Base-by-base conservation (phyloP, 2,329 filamentous ascomycete genomes). In the Colletotrichum theobromicola region DNA sequence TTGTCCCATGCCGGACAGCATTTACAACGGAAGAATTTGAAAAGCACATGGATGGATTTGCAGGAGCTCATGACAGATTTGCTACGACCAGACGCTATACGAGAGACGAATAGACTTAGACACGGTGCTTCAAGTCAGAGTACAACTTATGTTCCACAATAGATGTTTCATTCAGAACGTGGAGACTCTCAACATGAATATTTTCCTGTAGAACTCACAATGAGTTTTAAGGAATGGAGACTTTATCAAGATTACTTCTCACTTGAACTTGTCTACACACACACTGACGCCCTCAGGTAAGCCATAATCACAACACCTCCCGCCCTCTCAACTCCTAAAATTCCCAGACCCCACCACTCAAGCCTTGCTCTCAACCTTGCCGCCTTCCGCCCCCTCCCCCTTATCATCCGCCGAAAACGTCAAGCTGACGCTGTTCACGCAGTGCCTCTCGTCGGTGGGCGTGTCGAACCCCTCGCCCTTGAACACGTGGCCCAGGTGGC, bases 361-460 rank as follows among this genome's bases (percentile, higher is more conserved):
- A 37, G 79, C 85, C 79, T 86, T 86, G 70, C 80, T 85, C 57
- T 60, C 84, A 21, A 13, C 42, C n/a, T 50, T 50, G 10, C 42
- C 42, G 34, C 84, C 84, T 24, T 28, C 34, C 6, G 68, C 67
- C 1, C 67, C 67, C 68, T 81, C 82, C 63, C 83, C 81, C 79
- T 91, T 90, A 76, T 94, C 93, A 63, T 94, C 89, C 2, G 88
- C 87, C 2, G 88, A 90, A 82, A 99, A 98, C 79, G 92, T 97
- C 85, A 98, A 87, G 82, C 94, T 97, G 67, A 98, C 86, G 81
- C 95, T 97, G 83, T 98, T 99, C 73, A 99, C 97, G 82, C 97
- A 99, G 87, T 99, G 97, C 76, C 97, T 90, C 91, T 99, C 97
- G 83, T 99, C 94, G 24, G 96, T 98, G 7, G 97, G 95, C 26